Conservation (phyloP, 2,329 filamentous ascomycete genomes). For the Sporothrix sp. region DNA sequence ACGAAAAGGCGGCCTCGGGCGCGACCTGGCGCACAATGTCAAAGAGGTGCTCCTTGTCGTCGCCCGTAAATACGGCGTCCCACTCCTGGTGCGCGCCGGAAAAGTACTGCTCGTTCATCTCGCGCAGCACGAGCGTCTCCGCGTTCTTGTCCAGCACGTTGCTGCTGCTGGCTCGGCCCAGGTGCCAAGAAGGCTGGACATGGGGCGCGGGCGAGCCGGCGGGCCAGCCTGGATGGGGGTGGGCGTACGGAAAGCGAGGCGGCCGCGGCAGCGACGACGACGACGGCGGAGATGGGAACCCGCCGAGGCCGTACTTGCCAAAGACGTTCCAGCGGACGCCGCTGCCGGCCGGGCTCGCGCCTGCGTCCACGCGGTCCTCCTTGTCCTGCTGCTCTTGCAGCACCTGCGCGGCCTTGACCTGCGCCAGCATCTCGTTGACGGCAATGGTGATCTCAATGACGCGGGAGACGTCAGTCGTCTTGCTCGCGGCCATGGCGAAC, state of each 20-base stretch:
- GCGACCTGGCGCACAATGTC: conserved; percentile 12
- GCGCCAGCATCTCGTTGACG: not conserved
- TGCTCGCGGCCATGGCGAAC: not conserved
- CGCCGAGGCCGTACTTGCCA: not conserved
- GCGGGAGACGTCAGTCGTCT: conserved; percentile 4
- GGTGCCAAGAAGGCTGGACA: too few species aligned
- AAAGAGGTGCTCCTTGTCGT: conserved; percentile 11
- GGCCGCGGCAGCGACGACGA: not conserved
- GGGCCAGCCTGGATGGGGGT: too few species aligned
- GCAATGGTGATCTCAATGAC: conserved; percentile 13
- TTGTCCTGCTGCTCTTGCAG: not conserved
- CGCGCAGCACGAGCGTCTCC: not conserved
- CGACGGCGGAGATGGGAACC: not conserved
- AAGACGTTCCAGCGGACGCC: not conserved
- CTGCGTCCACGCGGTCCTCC: not conserved
- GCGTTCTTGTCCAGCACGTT: not conserved
- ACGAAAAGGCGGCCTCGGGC: conserved; percentile 11
- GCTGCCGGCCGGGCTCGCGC: not conserved
- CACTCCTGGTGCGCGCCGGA: too few species aligned
- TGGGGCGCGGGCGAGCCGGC: not conserved
- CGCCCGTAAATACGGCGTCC: too few species aligned
- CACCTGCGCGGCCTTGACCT: not conserved
- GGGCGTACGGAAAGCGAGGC: too few species aligned
- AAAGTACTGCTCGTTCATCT: conserved; percentile 15
- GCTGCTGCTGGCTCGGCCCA: too few species aligned